Evolutionary conservation across 495 filamentous ascomycete species (phyloP), one percentile per base, ranked within the genome.

Genomic region (Cenococcum geophilum): DNA sequence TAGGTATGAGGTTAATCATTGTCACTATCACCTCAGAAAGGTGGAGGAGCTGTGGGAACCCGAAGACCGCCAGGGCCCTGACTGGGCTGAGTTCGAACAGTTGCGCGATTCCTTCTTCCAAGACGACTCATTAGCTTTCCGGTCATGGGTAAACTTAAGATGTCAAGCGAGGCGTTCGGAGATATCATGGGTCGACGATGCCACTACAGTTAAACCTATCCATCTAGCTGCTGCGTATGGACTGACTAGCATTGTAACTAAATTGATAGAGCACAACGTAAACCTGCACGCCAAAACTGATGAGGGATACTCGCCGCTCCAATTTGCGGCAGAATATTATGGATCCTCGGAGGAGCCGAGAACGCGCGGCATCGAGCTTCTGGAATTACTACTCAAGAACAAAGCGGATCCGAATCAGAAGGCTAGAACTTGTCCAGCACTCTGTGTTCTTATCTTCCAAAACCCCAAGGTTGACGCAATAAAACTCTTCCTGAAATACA

Each of bases 1-100:
- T 36, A 27, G 53, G 21, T 56, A 56, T n/a, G 53, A 56, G 18
- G 12, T 37, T 20, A 32, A 11, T 2, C n/a, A 56, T 36, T 36
- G 32, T 21, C 6, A 2, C 4, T 56, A 56, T 37, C 53, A 56
- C 14, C 53, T 56, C 0, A 9, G 11, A 20, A 56, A 56, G 25
- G 37, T 56, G 18, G 22, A 36, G 9, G 53, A 56, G 5, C 37
- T 56, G 5, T 56, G 53, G 53, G 23, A 9, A 11, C 16, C 6
- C 4, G 8, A 4, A 18, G 40, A 45, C 1, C 40, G 11, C 4
- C 3, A 1, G 1, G 12, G 40, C 40, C 4, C 11, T 45, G 4
- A 45, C 2, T 45, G 40, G 40, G 11, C 4, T 4, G 36, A 40
- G 36, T 40, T 40, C 14, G 36, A 40, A 14, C 12, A 18, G 40